Base-by-base conservation (phyloP, 2,329 filamentous ascomycete species). In the Fonsecaea multimorphosa region DNA sequence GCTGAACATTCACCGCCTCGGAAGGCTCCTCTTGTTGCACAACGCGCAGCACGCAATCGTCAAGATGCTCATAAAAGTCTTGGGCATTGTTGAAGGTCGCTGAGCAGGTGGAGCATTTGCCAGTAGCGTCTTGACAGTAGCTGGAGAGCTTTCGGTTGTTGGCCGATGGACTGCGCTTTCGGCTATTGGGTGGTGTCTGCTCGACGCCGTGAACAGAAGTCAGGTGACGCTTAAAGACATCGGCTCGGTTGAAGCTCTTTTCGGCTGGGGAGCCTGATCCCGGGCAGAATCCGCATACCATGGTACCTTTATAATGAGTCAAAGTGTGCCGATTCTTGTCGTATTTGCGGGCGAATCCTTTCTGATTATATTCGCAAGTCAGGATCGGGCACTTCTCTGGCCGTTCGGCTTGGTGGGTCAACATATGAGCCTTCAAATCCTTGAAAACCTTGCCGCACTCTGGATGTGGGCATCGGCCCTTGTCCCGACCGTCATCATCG, bases 61-160 rank as follows among this genome's bases (percentile, higher is more conserved):
- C 94, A 71, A 97, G 83, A 83, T 98, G 94, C 81, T 98, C 94
- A 77, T 98, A 97, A 80, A 97, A 97, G 75, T 97, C 94, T 78
- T 98, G 94, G 2, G 94, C 92, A 67, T 90, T 94, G 71, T 85
- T 85, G 76, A 97, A 98, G 7, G 87, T 91, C 49, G 88, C 86
- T 14, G 91, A 92, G 78, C 94, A 98, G 70, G 95, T 98, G 2
- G 92, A 96, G 78, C 94, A 98, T 77, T 90, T 92, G 70, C 93
- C 93, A 58, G 91, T 91, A 34, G 91, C 89, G 73, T 95, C 91
- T 65, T 88, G 85, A 22, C 90, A 85, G 74, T 92, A 92, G 61
- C 86, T 87, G 4, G 87, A 86, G 38, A 90, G 82, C 78, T 90
- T 91, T 82, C 90, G 90, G 73, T 77, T 81, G 73, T 78, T 81